These are phyloP conservation scores for Exophiala lecanii-corni DNA, from an alignment of 2,329 filamentous ascomycete genomes.

Conservation along the genomic window DNA sequence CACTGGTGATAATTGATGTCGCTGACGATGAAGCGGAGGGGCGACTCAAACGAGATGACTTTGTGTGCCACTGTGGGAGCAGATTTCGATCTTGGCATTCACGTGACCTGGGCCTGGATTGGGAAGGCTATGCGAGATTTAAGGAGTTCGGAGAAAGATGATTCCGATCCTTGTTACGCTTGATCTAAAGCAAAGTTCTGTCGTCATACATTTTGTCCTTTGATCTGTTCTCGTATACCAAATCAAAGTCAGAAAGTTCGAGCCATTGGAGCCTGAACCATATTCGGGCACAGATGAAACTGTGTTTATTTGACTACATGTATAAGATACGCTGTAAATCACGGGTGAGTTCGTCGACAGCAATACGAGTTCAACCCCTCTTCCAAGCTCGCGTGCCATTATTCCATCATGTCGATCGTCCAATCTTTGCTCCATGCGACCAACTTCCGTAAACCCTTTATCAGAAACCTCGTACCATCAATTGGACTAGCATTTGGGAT, in stretches of 20 bases:
- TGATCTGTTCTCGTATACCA: background rate
- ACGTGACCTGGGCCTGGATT: too few relatives aligned
- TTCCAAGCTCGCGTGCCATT: background rate
- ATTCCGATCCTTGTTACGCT: too few relatives aligned
- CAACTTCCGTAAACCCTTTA: conserved; percentile 58
- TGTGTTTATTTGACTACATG: too few relatives aligned
- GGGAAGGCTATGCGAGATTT: too few relatives aligned
- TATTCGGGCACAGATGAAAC: too few relatives aligned
- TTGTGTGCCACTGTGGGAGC: conserved; percentile 3
- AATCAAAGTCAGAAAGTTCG: too few relatives aligned
- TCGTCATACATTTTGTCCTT: background rate
- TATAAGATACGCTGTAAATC: too few relatives aligned
- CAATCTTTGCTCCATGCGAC: conserved; percentile 54
- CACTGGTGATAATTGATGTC: conserved; percentile 13
- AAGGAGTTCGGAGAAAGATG: too few relatives aligned
- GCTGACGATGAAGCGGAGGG: conserved; percentile 6
- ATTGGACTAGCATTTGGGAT: conserved; percentile 60
- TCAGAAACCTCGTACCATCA: conserved; percentile 59
- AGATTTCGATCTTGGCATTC: background rate
- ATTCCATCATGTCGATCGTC: conserved; percentile 30
- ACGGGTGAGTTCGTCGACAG: too few relatives aligned
- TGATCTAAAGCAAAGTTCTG: too few relatives aligned
- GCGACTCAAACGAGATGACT: conserved; percentile 3
- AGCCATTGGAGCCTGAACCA: too few relatives aligned
- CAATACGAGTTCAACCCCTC: too few relatives aligned